Evolutionary conservation across 2,329 filamentous ascomycete species (phyloP).

Genomic region (Macrophomina tecta): DNA sequence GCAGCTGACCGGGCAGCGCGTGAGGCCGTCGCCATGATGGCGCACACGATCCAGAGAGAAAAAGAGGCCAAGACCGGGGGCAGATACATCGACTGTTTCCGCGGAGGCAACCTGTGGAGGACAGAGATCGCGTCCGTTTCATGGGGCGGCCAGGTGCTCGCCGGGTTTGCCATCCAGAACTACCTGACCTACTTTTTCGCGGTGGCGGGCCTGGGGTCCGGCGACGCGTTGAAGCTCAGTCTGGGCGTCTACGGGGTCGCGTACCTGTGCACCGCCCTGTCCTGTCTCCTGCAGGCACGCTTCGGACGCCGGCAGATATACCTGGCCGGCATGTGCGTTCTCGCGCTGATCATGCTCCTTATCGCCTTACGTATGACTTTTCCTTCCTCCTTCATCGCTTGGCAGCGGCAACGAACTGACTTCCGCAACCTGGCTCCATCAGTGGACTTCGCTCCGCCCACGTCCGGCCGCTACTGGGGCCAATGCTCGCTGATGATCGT

Average conservation of each 20-base stretch:
- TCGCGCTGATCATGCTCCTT: no score
- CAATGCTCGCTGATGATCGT: constrained; percentile 35
- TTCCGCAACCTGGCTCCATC: constrained; percentile 73
- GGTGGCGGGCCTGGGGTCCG: no score
- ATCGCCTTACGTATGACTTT: no score
- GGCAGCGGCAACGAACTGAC: no score
- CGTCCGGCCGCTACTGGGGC: not conserved
- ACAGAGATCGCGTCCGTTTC: constrained; percentile 70
- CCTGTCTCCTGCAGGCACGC: no score
- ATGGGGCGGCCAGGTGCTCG: constrained; percentile 53
- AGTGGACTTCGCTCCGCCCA: constrained; percentile 53
- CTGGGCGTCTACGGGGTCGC: constrained; percentile 50
- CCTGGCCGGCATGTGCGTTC: no score
- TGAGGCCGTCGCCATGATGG: constrained; percentile 75
- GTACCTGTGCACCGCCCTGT: no score
- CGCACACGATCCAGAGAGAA: constrained; percentile 82
- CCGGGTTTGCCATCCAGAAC: constrained; percentile 38
- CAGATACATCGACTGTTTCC: constrained; percentile 81
- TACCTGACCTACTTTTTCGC: no score
- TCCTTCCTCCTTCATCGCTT: no score
- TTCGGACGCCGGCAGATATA: no score
- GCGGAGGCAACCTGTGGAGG: constrained; percentile 73
- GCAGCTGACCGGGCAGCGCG: not conserved
- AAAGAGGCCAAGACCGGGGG: constrained; percentile 72
- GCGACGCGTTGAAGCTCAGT: constrained; percentile 59